phyloP scores from a whole-genome alignment of 2,329 filamentous ascomycete genomes.

The Aschersonia sp. region DNA sequence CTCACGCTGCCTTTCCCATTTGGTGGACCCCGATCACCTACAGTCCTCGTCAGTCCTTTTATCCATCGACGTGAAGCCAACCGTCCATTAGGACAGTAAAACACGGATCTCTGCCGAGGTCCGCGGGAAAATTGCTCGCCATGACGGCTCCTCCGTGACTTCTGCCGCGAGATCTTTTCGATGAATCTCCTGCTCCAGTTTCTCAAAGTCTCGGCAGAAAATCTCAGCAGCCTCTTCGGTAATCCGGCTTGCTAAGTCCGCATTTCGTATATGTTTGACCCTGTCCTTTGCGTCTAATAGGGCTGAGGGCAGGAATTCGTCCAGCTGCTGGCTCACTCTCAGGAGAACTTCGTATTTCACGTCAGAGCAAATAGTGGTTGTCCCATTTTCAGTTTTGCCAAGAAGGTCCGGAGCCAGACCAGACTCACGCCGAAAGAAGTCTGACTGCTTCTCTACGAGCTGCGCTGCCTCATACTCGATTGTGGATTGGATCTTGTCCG shows the following conservation, averaged over 20 bases:
- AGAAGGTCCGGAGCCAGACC: slow-evolving; percentile 52
- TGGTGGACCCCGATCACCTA: too few relatives aligned
- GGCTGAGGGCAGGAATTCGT: slow-evolving; percentile 84
- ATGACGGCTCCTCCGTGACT: slow-evolving; percentile 10
- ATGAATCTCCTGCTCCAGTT: slow-evolving; percentile 35
- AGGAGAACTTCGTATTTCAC: slow-evolving; percentile 41
- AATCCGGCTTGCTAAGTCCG: slow-evolving; percentile 55
- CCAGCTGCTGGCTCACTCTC: slow-evolving; percentile 59
- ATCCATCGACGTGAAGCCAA: too few relatives aligned
- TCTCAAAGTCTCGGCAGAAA: slow-evolving; percentile 76
- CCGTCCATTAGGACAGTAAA: slow-evolving; percentile 29
- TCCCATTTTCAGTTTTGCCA: slow-evolving; percentile 27
- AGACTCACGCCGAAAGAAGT: slow-evolving; percentile 60
- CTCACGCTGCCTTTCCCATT: too few relatives aligned
- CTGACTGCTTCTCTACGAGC: slow-evolving; percentile 53
- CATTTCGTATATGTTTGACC: slow-evolving; percentile 58
- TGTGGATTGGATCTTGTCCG: slow-evolving; percentile 38
- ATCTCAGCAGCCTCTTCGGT: slow-evolving; percentile 70
- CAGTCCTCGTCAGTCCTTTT: too few relatives aligned
- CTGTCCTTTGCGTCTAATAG: slow-evolving; percentile 84
- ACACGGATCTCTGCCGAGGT: slow-evolving; percentile 47
- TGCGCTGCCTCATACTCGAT: slow-evolving; percentile 40
- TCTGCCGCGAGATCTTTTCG: slow-evolving; percentile 20
- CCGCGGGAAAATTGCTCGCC: slow-evolving; percentile 35
- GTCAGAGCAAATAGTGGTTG: slow-evolving; percentile 17